Conservation (phyloP, 257 asterid genomes). For the Nicotiana tabacum region DNA sequence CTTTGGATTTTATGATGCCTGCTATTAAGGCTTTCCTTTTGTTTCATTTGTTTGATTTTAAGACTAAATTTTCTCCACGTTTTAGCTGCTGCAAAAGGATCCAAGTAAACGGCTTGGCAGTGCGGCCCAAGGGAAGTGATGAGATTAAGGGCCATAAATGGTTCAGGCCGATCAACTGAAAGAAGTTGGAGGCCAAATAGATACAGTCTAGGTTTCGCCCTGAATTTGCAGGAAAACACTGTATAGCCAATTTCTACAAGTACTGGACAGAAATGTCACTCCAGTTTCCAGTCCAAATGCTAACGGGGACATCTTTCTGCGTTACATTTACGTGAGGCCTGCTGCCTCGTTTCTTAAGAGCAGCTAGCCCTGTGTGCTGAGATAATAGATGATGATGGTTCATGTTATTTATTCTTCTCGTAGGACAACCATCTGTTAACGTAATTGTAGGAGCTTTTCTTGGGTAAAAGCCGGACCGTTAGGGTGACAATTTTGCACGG, state of each 20-base stretch:
- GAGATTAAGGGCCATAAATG: conserved; percentile 48
- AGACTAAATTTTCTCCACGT: conserved; percentile 7
- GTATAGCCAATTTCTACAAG: conserved; percentile 38
- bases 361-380: conserved; percentile 19
- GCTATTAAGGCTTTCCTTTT: no score
- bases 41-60: no score
- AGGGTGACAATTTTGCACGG: no score
- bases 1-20: no score
- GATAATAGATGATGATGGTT: neutral
- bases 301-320: conserved; percentile 29
- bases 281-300: conserved; percentile 53
- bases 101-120: conserved; percentile 35
- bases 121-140: conserved; percentile 37
- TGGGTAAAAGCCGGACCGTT: no score
- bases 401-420: no score
- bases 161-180: conserved; percentile 50
- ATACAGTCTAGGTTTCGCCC: conserved; percentile 43
- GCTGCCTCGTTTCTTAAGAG: conserved; percentile 38
- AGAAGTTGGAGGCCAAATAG: conserved; percentile 37
- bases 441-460: no score
- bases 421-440: no score
- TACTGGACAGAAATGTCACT: conserved; percentile 55
- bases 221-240: conserved; percentile 37
- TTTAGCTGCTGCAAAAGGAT: conserved; percentile 52
- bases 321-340: conserved; percentile 48